phyloP scores from a whole-genome alignment of 805 yeast species.

The Blastobotrys americana region DNA sequence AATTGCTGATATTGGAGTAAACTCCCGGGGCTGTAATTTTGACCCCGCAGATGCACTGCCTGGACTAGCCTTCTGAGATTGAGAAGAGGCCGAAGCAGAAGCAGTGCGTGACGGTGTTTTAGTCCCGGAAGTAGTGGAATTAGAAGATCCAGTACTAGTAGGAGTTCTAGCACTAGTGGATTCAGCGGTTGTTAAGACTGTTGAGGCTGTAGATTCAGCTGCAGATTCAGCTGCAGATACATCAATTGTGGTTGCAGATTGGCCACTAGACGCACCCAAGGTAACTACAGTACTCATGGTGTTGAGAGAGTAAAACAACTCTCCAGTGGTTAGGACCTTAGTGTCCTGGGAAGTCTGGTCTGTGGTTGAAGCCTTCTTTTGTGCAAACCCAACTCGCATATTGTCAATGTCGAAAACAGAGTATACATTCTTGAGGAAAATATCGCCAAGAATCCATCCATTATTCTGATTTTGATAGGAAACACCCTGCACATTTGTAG shows the following conservation, averaged over 20 bases:
- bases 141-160: not conserved
- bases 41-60: not conserved
- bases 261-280: not conserved
- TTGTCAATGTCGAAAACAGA: constrained; percentile 50
- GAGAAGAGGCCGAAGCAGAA: not conserved
- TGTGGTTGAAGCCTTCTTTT: constrained; percentile 26
- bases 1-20: not conserved
- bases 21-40: not conserved
- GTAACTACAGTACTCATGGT: no score
- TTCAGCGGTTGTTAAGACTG: not conserved
- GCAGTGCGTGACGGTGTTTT: not conserved
- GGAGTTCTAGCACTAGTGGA: not conserved
- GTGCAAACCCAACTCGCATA: constrained; percentile 49
- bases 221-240: not conserved
- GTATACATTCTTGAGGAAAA: constrained; percentile 49
- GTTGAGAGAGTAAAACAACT: not conserved
- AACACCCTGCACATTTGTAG: constrained; percentile 58
- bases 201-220: not conserved
- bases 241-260: not conserved
- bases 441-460: constrained; percentile 60
- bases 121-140: not conserved
- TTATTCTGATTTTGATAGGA: constrained; percentile 32
- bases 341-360: constrained; percentile 17
- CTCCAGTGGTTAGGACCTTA: not conserved
- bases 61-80: not conserved